These are phyloP conservation scores for Beauveria pseudobassiana DNA, from an alignment of 2,329 filamentous ascomycete genomes.

Conservation along the genomic window DNA sequence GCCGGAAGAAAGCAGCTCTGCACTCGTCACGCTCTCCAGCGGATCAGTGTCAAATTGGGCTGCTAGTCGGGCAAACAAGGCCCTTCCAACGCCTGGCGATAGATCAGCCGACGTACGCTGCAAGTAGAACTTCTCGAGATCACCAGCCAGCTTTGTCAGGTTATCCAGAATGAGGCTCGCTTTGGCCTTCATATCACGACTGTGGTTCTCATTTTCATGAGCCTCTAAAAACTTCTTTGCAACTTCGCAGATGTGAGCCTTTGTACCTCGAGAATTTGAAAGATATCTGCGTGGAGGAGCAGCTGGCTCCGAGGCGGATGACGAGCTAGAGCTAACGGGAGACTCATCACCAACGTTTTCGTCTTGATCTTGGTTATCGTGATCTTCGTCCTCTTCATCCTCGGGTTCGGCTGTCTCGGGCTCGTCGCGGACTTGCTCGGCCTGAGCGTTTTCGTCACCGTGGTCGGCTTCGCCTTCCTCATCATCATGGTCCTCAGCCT, in stretches of 20 bases:
- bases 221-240: constrained; percentile 78
- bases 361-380: constrained; percentile 40
- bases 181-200: constrained; percentile 68
- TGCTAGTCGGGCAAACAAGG: constrained; percentile 68
- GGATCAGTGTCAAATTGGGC: constrained; percentile 84
- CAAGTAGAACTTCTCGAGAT: constrained; percentile 67
- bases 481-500: constrained; percentile 17
- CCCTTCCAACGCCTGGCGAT: constrained; percentile 44
- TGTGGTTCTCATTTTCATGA: constrained; percentile 70
- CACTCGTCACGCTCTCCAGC: constrained; percentile 88
- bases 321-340: constrained; percentile 58
- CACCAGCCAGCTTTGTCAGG: constrained; percentile 61
- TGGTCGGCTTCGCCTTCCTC: constrained; percentile 19
- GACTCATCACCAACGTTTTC: constrained; percentile 50
- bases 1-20: constrained; percentile 84
- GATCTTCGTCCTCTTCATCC: constrained; percentile 46
- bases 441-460: constrained; percentile 30
- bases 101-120: constrained; percentile 40
- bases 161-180: constrained; percentile 68
- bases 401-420: constrained; percentile 40
- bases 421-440: constrained; percentile 39
- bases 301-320: constrained; percentile 55
- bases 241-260: constrained; percentile 61
- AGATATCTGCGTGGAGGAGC: constrained; percentile 41
- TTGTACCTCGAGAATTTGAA: constrained; percentile 47